phyloP scores from a whole-genome alignment of 306 rosid species.

The Fagus crenata region DNA sequence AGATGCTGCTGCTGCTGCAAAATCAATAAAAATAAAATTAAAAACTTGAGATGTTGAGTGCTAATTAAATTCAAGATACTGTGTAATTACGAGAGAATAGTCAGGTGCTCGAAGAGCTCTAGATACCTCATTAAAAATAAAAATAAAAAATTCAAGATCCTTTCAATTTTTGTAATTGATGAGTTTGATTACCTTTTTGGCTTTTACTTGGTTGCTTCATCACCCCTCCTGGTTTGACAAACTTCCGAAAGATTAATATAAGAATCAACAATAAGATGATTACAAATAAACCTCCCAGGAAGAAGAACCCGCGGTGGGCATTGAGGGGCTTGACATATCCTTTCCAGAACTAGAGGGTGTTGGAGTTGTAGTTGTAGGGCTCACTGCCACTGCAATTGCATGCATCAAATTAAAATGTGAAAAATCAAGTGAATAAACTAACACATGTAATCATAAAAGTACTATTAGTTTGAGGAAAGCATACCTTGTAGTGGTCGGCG shows the following conservation, averaged over 20 bases:
- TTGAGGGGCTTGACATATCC: slow-evolving; percentile 22
- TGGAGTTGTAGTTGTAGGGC: too few species aligned
- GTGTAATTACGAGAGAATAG: too few species aligned
- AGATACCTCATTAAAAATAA: too few species aligned
- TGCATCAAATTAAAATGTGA: not conserved
- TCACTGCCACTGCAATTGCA: slow-evolving; percentile 23
- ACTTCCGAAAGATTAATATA: slow-evolving; percentile 50
- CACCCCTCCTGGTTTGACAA: slow-evolving; percentile 36
- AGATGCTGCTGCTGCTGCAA: slow-evolving; percentile 59
- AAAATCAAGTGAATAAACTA: too few species aligned
- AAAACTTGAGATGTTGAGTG: slow-evolving; percentile 5
- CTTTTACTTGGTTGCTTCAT: slow-evolving; percentile 31
- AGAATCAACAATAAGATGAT: slow-evolving; percentile 51
- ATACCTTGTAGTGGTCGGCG: too few species aligned
- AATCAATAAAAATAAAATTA: slow-evolving; percentile 10
- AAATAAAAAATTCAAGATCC: too few species aligned
- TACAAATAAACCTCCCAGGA: slow-evolving; percentile 61
- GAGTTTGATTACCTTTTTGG: slow-evolving; percentile 62
- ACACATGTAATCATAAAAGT: too few species aligned
- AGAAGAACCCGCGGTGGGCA: slow-evolving; percentile 45
- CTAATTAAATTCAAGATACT: slow-evolving; percentile 8
- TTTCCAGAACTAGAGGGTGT: slow-evolving; percentile 14
- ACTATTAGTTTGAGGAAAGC: too few species aligned
- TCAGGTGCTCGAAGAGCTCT: too few species aligned
- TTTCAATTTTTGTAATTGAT: too few species aligned